Evolutionary conservation across 2,329 filamentous ascomycete species (phyloP).

Genomic region (Gremmenia infestans): DNA sequence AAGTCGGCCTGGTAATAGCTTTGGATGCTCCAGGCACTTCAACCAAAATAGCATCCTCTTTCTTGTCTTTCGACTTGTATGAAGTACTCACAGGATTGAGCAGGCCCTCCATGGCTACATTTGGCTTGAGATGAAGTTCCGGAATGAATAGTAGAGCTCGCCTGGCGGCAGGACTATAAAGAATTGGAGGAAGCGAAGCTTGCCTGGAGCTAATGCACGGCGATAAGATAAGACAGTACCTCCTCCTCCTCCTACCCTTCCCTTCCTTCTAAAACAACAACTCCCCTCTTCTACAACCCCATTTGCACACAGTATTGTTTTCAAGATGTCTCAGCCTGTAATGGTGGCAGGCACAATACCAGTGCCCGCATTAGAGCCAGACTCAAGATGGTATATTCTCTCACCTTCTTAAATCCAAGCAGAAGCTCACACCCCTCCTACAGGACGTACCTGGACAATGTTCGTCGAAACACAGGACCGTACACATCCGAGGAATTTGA

Average conservation of each 20-base stretch:
- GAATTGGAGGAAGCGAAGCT: background rate
- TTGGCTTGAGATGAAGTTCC: background rate
- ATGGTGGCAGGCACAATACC: slow-evolving; percentile 20
- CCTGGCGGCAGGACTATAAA: background rate
- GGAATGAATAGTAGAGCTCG: background rate
- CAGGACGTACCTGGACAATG: slow-evolving; percentile 80
- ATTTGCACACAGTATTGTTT: background rate
- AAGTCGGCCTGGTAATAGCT: slow-evolving; percentile 5
- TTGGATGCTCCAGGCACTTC: slow-evolving; percentile 16
- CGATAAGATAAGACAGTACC: slow-evolving; percentile 17
- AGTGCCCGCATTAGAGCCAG: background rate
- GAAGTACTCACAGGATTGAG: slow-evolving; percentile 43
- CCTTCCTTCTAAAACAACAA: background rate
- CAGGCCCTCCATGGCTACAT: slow-evolving; percentile 42
- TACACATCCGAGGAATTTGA: slow-evolving; percentile 62
- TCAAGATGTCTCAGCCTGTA: slow-evolving; percentile 25
- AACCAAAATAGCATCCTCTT: slow-evolving; percentile 17
- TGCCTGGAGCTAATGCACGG: slow-evolving; percentile 4
- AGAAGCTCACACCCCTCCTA: slow-evolving; percentile 3
- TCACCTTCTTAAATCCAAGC: background rate
- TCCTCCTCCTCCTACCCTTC: background rate
- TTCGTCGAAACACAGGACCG: slow-evolving; percentile 72
- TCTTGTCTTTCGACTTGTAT: slow-evolving; percentile 20
- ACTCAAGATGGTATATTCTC: slow-evolving; percentile 21
- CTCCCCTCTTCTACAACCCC: background rate